Base-by-base conservation (phyloP, 192 early-diverging fungal genomes). In the Podila clonocystis region DNA sequence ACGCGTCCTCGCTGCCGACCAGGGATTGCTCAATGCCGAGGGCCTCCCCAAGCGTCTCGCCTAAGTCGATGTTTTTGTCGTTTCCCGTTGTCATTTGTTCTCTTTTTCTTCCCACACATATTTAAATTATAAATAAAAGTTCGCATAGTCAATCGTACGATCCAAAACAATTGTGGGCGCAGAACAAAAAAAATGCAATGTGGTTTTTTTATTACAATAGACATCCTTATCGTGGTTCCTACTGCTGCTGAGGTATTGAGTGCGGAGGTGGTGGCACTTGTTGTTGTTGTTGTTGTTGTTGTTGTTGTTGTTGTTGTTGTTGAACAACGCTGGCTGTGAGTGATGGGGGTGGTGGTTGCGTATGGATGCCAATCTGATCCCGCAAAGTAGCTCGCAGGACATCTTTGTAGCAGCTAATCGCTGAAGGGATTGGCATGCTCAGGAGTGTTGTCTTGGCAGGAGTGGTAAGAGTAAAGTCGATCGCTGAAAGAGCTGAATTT, bases 1-100 rank as follows among this genome's bases (percentile, higher is more conserved):
- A n/a, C 88, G 95, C 66, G 82, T 98, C 19, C 76, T 95, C 17
- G 73, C 72, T 28, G 73, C 82, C 11, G 82, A 85, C 41, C 82
- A 88, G 2, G 87, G 87, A 17, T 76, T 95, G 57, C 82, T 95
- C 60, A 87, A 86, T 62, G 82, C 67, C n/a, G 82, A 90, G 26
- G 94, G 94, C 33, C 72, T 91, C 62, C 92, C 93, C 24, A 91
- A 75, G 73, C 72, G 72, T 36, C 71, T 84, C n/a, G 75, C 70
- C 38, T 83, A 80, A 68, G 36, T 19, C 17, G 12, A 48, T 65
- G 15, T 19, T 45, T n/a, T 22, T 6, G n/a, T 28, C 28, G 1
- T n/a, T 30, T 11, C 29, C 50, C 8, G 22, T 3, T 30, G 13
- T 26, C 12, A 28, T 66, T 33, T 45, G 13, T 29, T 65, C 26